These are phyloP conservation scores for Exophiala sideris DNA, from an alignment of 2,329 filamentous ascomycete genomes.

Conservation along the genomic window DNA sequence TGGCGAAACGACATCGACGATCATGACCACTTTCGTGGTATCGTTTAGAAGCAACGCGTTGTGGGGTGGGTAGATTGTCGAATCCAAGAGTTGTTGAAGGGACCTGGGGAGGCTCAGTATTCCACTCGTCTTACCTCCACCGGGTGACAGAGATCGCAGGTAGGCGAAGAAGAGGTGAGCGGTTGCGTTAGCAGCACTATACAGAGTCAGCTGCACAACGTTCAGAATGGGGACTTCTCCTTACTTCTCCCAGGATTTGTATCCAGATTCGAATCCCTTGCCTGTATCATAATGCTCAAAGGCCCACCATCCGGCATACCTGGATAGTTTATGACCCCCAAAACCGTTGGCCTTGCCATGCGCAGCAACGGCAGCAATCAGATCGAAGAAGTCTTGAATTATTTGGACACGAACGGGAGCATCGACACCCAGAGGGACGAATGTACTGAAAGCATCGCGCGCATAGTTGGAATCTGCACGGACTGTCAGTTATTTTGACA, in stretches of 20 bases:
- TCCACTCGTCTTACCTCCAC: slow-evolving; percentile 65
- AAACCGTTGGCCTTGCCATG: slow-evolving; percentile 92
- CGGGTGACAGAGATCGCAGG: slow-evolving; percentile 82
- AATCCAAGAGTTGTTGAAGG: slow-evolving; percentile 81
- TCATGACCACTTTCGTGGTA: slow-evolving; percentile 92
- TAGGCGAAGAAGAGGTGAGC: slow-evolving; percentile 98
- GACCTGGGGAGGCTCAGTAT: slow-evolving; percentile 87
- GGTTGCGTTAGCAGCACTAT: slow-evolving; percentile 85
- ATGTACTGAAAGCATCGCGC: slow-evolving; percentile 90
- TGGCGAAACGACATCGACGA: slow-evolving; percentile 89
- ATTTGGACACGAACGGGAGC: slow-evolving; percentile 81
- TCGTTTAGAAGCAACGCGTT: slow-evolving; percentile 69
- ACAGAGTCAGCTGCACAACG: slow-evolving; percentile 7
- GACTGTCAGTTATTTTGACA: slow-evolving; percentile 21
- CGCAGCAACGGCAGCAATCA: slow-evolving; percentile 84
- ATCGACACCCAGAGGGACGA: slow-evolving; percentile 90
- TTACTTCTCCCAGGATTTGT: slow-evolving; percentile 80
- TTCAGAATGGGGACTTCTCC: slow-evolving; percentile 29
- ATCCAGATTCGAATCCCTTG: slow-evolving; percentile 91
- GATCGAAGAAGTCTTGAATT: slow-evolving; percentile 94
- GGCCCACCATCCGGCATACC: slow-evolving; percentile 97
- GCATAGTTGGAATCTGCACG: slow-evolving; percentile 80
- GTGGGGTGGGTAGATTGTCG: slow-evolving; percentile 90
- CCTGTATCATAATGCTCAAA: slow-evolving; percentile 86
- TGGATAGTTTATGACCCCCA: slow-evolving; percentile 86